Evolutionary conservation across 2,329 filamentous ascomycete species (phyloP).

Genomic region (Aspergillus sp.): DNA sequence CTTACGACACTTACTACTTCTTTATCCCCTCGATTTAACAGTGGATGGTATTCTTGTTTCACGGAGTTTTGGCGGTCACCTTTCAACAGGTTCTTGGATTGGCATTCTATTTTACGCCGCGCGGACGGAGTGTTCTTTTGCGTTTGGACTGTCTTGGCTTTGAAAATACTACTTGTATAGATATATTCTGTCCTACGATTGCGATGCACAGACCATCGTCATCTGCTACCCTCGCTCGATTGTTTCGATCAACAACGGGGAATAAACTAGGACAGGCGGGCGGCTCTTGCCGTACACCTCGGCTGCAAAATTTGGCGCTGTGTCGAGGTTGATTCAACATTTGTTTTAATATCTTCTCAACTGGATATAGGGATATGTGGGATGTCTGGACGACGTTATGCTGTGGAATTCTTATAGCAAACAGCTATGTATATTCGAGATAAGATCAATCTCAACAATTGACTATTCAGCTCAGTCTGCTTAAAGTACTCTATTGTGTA

Average conservation of each 20-base stretch:
- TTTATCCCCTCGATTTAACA: slow-evolving; percentile 25
- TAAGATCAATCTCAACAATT: neutral
- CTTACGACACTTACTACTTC: slow-evolving; percentile 20
- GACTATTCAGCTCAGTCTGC: neutral
- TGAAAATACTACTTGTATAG: slow-evolving; percentile 8
- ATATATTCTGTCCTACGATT: neutral
- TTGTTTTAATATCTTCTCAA: slow-evolving; percentile 9
- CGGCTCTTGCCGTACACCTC: neutral
- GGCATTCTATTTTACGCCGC: slow-evolving; percentile 19
- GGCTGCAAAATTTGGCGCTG: neutral
- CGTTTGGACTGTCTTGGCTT: slow-evolving; percentile 3
- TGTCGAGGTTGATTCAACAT: slow-evolving; percentile 8
- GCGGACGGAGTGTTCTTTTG: neutral
- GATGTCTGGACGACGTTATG: slow-evolving; percentile 1
- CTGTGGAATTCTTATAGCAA: neutral
- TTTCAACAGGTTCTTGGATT: slow-evolving; percentile 43
- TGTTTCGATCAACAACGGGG: neutral
- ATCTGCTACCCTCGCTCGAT: neutral
- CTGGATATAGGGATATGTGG: slow-evolving; percentile 2
- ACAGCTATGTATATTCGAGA: slow-evolving; percentile 7
- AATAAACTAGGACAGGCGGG: neutral
- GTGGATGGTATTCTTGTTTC: slow-evolving; percentile 29
- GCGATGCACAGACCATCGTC: neutral
- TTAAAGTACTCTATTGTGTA: neutral
- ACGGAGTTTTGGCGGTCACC: slow-evolving; percentile 41